Evolutionary conservation across 495 filamentous ascomycete genomes (phyloP).

Genomic region (Trichodelitschia bisporula): DNA sequence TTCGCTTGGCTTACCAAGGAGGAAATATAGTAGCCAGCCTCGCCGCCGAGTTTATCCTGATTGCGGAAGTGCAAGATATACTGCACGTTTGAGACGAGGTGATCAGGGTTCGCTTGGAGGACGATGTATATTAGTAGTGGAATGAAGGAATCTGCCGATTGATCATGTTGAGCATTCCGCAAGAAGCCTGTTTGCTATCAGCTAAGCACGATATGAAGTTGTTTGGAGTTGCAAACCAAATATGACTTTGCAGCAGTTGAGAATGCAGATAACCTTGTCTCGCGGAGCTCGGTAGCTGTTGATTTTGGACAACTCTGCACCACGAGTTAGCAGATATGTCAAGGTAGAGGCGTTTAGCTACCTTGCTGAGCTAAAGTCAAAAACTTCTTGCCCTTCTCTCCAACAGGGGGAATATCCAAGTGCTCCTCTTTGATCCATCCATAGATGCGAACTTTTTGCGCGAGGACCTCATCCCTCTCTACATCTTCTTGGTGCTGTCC

Average conservation of each 20-base stretch:
- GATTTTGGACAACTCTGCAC: slow-evolving; percentile 69
- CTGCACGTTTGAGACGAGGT: slow-evolving; percentile 91
- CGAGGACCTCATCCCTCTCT: slow-evolving; percentile 79
- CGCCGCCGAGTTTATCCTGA: slow-evolving; percentile 86
- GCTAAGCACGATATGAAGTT: neutral
- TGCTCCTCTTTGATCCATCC: slow-evolving; percentile 86
- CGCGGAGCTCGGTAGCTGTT: slow-evolving; percentile 84
- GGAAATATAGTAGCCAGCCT: slow-evolving; percentile 94
- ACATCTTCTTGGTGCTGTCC: slow-evolving; percentile 98
- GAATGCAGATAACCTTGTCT: slow-evolving; percentile 93
- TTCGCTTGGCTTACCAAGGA: slow-evolving; percentile 66
- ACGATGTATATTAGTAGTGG: slow-evolving; percentile 92
- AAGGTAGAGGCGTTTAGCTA: too few species aligned
- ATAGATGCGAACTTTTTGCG: slow-evolving; percentile 92
- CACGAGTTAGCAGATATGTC: neutral
- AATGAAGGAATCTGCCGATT: slow-evolving; percentile 88
- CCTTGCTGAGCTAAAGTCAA: slow-evolving; percentile 73
- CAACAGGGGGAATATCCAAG: slow-evolving; percentile 76
- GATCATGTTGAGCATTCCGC: slow-evolving; percentile 66
- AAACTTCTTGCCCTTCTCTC: slow-evolving; percentile 64
- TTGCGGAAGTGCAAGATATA: slow-evolving; percentile 94
- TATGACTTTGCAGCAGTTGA: slow-evolving; percentile 99
- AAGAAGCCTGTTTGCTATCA: slow-evolving; percentile 37
- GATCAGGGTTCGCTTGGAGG: slow-evolving; percentile 76
- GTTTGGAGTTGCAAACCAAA: slow-evolving; percentile 36